Evolutionary conservation across 768 basidiomycete genomes (phyloP), one percentile per base, ranked within the genome.

Genomic region (Mycena haematopus): DNA sequence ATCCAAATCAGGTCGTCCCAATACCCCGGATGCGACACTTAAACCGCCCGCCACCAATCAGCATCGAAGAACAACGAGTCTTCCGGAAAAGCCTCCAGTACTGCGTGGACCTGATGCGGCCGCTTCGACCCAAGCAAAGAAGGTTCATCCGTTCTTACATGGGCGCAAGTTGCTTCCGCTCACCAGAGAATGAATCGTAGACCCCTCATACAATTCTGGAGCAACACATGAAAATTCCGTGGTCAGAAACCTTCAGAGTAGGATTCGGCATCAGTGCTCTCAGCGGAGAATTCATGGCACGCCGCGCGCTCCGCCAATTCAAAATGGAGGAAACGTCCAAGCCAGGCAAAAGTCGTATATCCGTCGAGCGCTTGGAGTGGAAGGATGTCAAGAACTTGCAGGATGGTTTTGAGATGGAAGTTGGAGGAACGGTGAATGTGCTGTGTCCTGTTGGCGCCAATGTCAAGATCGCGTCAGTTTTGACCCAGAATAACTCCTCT

Each of bases 221-320:
- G n/a, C 42, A 36, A 10, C 52, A 65, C 13, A 47, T 63, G 46
- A 50, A 61, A 14, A 63, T 69, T 17, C 68, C 68, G 13, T 69
- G 68, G 68, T 60, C 63, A 3, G 61, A 63, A 19, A 52, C 46
- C 7, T 69, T 63, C 52, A 60, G 65, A 44, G 49, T 24, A 1
- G 68, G 68, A 6, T 67, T 59, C 22, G 68, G 68, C 3, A 38
- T 69, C 24, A 45, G 65, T 56, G 68, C 66, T 21, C 58, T 69
- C 21, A 69, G 65, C 2, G 68, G 68, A 44, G 68, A 69, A 57
- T 67, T 63, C 15, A 65, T 56, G 51, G 46, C 68, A 50, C 31
- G 42, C 35, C 56, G 56, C 47, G 68, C 66, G 13, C 60, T 69
- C 24, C 55, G 51, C 9, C 17, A 25, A 2, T 60, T 61, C 49